Base-by-base conservation (phyloP, 805 yeast species). In the Candida glaebosa region DNA sequence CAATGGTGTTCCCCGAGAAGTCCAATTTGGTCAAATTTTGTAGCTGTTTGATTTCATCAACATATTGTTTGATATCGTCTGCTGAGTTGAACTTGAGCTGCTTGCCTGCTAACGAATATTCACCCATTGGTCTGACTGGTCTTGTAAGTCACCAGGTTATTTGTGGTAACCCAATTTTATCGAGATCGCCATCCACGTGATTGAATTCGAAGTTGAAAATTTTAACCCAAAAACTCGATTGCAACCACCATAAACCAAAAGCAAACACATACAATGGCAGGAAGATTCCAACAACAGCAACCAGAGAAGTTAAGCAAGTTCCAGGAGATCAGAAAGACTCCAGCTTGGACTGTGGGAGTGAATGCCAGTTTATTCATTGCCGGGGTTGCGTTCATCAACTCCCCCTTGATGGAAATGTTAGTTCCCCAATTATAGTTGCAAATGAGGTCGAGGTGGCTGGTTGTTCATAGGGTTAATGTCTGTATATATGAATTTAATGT, bases 1-100 rank as follows among this genome's bases (percentile, higher is more conserved):
- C 96, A 48, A 90, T 81, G 22, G 99, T 90, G 69, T 91, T 93
- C 49, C 99, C 99, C 5, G 90, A 82, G 43, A 93, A 72, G 61
- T 88, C 95, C 33, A 90, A 70, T 52, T 78, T 80, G 30, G 74
- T 76, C 39, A 71, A 69, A 43, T 43, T 59, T 43, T 47, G 47
- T 43, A 53, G 48, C 7, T 56, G 46, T 18, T 61, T 56, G 43
- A 93, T 69, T 48, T 81, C 84, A 10, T 75, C 75, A 17, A 86
- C 60, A 53, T 79, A 75, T n/a, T 86, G 83, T 53, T 78, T 73
- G 46, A 90, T 84, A 54, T 90, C 96, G 12, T 71, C 79, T 14
- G 70, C 75, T 1, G 85, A 52, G 58, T 90, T 84, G 47, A 90
- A 78, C 61, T 89, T 91, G 56, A 84, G 53, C 38, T 86, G 85